Conservation (phyloP, 768 basidiomycete species). For the Lyophyllum shimeji region DNA sequence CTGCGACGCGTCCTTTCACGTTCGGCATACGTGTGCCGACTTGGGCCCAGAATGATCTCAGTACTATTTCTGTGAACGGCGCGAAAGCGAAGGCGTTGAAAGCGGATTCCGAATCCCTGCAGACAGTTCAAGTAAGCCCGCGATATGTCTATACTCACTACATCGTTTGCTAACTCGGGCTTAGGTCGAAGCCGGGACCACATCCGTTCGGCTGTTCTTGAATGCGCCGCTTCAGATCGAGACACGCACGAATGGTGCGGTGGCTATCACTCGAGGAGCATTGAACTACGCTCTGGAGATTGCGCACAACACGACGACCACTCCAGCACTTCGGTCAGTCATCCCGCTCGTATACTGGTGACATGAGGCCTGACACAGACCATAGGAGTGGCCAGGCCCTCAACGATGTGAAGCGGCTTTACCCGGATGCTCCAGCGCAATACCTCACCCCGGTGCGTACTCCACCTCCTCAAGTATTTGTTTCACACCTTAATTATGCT, state of each 20-base stretch:
- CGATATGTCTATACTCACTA: neutral
- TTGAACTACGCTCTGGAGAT: conserved; percentile 39
- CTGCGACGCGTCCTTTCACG: conserved; percentile 28
- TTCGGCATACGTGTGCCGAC: conserved; percentile 39
- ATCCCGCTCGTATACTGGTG: neutral
- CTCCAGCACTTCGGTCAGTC: conserved; percentile 31
- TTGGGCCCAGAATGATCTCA: conserved; percentile 35
- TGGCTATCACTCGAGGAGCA: conserved; percentile 36
- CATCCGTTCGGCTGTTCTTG: conserved; percentile 29
- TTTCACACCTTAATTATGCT: neutral
- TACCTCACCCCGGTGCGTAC: conserved; percentile 33
- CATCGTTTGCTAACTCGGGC: neutral
- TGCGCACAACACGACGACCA: conserved; percentile 30
- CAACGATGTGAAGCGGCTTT: conserved; percentile 30
- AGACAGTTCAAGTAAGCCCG: conserved; percentile 27
- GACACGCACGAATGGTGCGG: conserved; percentile 32
- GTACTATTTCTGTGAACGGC: conserved; percentile 33
- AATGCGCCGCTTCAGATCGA: conserved; percentile 34
- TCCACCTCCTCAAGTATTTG: too few relatives aligned
- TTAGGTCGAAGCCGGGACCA: conserved; percentile 25
- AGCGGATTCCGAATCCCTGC: conserved; percentile 29
- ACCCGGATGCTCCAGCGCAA: conserved; percentile 33
- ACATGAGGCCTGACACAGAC: neutral
- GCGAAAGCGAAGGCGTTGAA: conserved; percentile 20
- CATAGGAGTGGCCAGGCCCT: conserved; percentile 38